Evolutionary conservation across 2,329 filamentous ascomycete genomes (phyloP), one percentile per base, ranked within the genome.

Genomic region (Pseudogymnoascus sp.): DNA sequence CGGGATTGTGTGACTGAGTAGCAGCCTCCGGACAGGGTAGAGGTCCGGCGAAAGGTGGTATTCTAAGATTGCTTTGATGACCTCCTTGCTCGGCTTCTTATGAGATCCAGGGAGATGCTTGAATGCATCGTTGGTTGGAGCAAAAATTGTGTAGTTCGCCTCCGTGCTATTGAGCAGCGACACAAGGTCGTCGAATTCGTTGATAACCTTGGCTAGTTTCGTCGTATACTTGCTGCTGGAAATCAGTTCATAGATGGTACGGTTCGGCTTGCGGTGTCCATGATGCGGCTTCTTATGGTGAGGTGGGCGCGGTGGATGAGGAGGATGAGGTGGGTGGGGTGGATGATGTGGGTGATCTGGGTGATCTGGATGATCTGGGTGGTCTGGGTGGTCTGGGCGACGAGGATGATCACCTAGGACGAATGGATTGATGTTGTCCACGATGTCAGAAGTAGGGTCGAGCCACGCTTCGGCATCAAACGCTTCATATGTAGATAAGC

Each of bases 171-270:
- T 94, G 29, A 97, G 81, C 3, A 85, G 73, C 60, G 87, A 73
- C 36, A 93, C 85, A 0, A 96, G 77, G 60, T 90, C 84, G 0
- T 85, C 80, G 71, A 89, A 86, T 64, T 91, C 80, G 64, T 88
- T 80, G 67, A 96, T 81, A n/a, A 92, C 77, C 70, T 87, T 83
- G 29, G 87, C 85, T 47, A 96, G 87, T 73, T 86, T 88, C 58
- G 84, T 88, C 1, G 90, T 92, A 74, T 90, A 82, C 69, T 92
- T 88, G 76, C 83, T 88, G 68, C 82, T 77, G n/a, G 82, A 78
- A 73, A 96, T 90, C 63, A 92, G 76, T 73, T 96, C 79, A 74
- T 92, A 96, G 47, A 96, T 83, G 17, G 91, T 95, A 70, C 81
- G 75, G 70, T 91, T 88, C 5, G 83, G 78, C 64, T 77, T 76